These are phyloP conservation scores for Spathaspora arborariae DNA, from an alignment of 805 yeast species.

Conservation along the genomic window DNA sequence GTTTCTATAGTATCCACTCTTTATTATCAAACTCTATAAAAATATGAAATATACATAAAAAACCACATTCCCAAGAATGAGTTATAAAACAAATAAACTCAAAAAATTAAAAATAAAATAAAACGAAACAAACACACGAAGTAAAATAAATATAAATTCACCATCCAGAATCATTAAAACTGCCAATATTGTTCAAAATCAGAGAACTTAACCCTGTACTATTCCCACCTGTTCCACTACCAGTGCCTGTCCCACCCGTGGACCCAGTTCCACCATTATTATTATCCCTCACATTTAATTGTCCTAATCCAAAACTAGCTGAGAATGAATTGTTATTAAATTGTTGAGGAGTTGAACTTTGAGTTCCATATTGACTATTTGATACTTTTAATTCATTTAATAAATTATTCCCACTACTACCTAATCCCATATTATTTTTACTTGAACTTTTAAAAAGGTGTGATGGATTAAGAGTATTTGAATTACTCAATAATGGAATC, in stretches of 20 bases:
- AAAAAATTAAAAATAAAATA: not conserved
- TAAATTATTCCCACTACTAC: not conserved
- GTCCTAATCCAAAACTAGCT: not conserved
- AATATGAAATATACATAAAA: no score
- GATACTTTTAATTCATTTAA: conserved; percentile 2
- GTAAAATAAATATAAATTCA: not conserved
- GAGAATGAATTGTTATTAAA: not conserved
- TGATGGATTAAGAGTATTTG: conserved; percentile 3
- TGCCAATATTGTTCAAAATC: conserved; percentile 3
- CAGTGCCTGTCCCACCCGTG: not conserved
- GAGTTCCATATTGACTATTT: conserved; percentile 1
- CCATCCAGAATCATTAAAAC: conserved; percentile 4
- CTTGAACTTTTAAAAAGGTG: conserved; percentile 1
- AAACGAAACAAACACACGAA: not conserved
- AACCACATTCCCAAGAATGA: no score
- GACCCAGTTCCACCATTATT: conserved; percentile 1
- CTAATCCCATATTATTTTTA: not conserved
- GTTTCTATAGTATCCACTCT: no score
- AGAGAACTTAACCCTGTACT: not conserved
- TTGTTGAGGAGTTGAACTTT: not conserved
- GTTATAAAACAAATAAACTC: no score
- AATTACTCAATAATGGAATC: not conserved
- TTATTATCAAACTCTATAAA: no score
- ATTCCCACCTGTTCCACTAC: not conserved
- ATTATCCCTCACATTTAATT: no score